Evolutionary conservation across 176 grass and related monocot genomes (phyloP).

Genomic region (Cenchrus fungigraminus): DNA sequence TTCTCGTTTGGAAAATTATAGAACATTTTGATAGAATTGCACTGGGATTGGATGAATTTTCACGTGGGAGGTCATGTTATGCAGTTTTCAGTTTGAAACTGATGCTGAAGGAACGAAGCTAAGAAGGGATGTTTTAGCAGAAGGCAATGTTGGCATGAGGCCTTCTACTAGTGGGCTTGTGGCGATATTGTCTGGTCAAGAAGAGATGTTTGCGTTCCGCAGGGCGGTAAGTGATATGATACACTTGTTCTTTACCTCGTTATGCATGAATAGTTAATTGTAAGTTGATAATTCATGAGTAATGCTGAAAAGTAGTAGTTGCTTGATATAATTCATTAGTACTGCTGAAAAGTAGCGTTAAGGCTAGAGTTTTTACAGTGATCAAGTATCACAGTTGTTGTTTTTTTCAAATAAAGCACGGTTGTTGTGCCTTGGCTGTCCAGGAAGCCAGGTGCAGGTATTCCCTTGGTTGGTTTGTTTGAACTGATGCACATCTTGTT

Average conservation of each 20-base stretch:
- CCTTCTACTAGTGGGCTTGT: conserved; percentile 59
- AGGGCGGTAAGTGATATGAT: conserved; percentile 82
- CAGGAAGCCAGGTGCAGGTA: not conserved
- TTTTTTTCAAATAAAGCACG: too few relatives aligned
- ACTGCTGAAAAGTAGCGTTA: not conserved
- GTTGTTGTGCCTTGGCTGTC: too few relatives aligned
- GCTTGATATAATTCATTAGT: not conserved
- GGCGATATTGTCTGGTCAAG: conserved; percentile 80
- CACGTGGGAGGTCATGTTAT: conserved; percentile 15
- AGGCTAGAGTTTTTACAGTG: not conserved
- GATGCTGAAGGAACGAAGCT: conserved; percentile 75
- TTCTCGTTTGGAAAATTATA: not conserved
- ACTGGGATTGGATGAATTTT: conserved; percentile 1
- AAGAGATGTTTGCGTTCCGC: conserved; percentile 88
- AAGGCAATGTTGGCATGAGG: conserved; percentile 59
- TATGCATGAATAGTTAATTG: not conserved
- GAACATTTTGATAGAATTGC: not conserved
- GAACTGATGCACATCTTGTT: conserved; percentile 15
- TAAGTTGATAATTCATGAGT: not conserved
- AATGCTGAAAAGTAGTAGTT: not conserved
- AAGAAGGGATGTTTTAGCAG: conserved; percentile 74
- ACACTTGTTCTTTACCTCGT: not conserved
- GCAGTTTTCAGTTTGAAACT: conserved; percentile 94
- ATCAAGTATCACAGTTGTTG: too few relatives aligned
- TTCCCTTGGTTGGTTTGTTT: not conserved